Conservation (phyloP, 768 basidiomycete species). For the Lactifluus echinatus region DNA sequence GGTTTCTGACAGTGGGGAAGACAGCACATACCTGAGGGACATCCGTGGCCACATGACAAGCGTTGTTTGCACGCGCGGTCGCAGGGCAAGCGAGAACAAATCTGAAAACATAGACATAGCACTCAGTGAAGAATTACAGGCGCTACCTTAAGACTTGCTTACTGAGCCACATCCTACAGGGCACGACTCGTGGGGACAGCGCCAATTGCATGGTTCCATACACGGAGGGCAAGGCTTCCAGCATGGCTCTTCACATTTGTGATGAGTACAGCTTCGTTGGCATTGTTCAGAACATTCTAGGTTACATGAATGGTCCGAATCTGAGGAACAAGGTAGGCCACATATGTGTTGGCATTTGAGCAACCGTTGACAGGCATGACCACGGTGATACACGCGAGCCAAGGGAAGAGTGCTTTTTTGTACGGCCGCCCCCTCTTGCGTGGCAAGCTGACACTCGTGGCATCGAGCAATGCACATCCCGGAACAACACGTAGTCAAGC, state of each 20-base stretch:
- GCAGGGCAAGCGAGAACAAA: slow-evolving; percentile 32
- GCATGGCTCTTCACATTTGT: slow-evolving; percentile 25
- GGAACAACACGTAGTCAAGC: slow-evolving; percentile 24
- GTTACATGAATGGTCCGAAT: slow-evolving; percentile 23
- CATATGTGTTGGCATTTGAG: slow-evolving; percentile 29
- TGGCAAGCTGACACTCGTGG: slow-evolving; percentile 23
- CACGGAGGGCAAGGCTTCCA: slow-evolving; percentile 27
- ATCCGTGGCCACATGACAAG: slow-evolving; percentile 30
- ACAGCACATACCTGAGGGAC: slow-evolving; percentile 28
- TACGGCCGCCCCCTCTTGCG: not conserved
- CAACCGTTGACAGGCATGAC: slow-evolving; percentile 25
- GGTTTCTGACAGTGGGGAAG: not conserved
- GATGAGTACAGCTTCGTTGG: slow-evolving; percentile 25
- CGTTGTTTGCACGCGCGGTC: slow-evolving; percentile 25
- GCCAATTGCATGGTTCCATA: slow-evolving; percentile 29
- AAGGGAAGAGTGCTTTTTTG: not conserved
- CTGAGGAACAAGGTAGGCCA: slow-evolving; percentile 22
- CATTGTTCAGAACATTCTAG: slow-evolving; percentile 22
- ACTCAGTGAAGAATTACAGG: not conserved
- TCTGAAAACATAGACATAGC: slow-evolving; percentile 17
- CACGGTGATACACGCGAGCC: slow-evolving; percentile 19
- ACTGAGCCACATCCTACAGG: slow-evolving; percentile 31
- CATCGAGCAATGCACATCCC: slow-evolving; percentile 26
- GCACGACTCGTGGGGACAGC: slow-evolving; percentile 28
- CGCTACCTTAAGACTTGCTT: slow-evolving; percentile 1